Conservation (phyloP, 306 rosid species). For the Albizia julibrissin region DNA sequence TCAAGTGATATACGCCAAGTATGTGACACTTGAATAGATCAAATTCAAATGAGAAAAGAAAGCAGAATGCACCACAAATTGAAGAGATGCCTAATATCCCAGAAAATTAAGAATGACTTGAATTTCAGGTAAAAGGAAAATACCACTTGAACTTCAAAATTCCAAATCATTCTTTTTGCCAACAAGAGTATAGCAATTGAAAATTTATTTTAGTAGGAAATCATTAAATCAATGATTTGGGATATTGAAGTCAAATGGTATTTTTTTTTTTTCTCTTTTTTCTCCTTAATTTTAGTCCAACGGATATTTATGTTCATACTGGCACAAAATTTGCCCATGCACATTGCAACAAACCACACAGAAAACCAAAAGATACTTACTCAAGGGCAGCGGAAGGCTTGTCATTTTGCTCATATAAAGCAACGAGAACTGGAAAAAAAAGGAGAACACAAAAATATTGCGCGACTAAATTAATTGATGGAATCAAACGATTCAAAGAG, state of each 20-base stretch:
- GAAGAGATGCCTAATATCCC: neutral
- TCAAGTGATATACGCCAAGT: neutral
- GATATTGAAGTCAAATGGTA: too few species aligned
- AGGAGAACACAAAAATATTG: slow-evolving; percentile 1
- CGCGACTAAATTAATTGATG: neutral
- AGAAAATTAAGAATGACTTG: neutral
- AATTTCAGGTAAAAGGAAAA: too few species aligned
- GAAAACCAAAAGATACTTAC: slow-evolving; percentile 44
- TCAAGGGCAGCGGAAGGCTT: slow-evolving; percentile 96
- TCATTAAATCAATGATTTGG: too few species aligned
- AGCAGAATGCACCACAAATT: neutral
- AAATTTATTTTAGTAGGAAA: too few species aligned
- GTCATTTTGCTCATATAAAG: slow-evolving; percentile 93
- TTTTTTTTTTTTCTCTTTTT: too few species aligned
- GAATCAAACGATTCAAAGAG: neutral
- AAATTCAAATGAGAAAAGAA: neutral
- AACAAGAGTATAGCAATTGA: too few species aligned
- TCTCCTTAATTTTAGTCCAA: neutral
- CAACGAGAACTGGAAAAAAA: slow-evolving; percentile 70
- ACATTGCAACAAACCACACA: neutral
- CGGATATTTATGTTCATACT: neutral
- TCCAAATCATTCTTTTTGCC: too few species aligned
- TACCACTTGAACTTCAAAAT: too few species aligned
- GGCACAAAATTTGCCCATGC: neutral
- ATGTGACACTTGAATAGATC: neutral